Conservation (phyloP, 2,329 filamentous ascomycete genomes). For the Colletotrichum nymphaeae region DNA sequence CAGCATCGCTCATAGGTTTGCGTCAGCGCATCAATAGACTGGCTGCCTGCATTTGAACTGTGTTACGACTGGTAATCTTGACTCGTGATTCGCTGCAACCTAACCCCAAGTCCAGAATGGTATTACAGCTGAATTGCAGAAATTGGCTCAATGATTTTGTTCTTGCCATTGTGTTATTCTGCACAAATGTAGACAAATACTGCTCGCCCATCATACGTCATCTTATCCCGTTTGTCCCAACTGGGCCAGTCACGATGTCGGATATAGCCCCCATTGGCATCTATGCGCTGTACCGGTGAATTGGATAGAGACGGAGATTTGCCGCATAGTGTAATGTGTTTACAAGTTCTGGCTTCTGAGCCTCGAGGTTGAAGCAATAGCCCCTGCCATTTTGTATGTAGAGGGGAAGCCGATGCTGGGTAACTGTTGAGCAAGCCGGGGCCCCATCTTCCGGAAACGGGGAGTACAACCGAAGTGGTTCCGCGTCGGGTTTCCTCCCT, state of each 20-base stretch:
- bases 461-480: background rate
- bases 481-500: background rate
- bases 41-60: background rate
- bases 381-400: slow-evolving; percentile 1
- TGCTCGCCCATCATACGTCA: background rate
- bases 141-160: background rate
- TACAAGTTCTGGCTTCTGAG: background rate
- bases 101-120: background rate
- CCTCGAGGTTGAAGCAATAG: background rate
- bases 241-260: background rate
- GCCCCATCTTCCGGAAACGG: slow-evolving; percentile 25
- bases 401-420: slow-evolving; percentile 28
- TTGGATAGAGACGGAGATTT: background rate
- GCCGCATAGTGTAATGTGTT: background rate
- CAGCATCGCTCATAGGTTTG: slow-evolving; percentile 13
- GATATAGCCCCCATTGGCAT: too few relatives aligned
- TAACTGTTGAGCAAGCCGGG: slow-evolving; percentile 23
- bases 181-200: background rate
- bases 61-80: background rate
- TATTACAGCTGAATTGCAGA: background rate
- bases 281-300: background rate
- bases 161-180: background rate
- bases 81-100: background rate
- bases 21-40: slow-evolving; percentile 21
- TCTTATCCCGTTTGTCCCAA: background rate